phyloP scores from a whole-genome alignment of 805 yeast species.

The Yamadazyma laniorum region DNA sequence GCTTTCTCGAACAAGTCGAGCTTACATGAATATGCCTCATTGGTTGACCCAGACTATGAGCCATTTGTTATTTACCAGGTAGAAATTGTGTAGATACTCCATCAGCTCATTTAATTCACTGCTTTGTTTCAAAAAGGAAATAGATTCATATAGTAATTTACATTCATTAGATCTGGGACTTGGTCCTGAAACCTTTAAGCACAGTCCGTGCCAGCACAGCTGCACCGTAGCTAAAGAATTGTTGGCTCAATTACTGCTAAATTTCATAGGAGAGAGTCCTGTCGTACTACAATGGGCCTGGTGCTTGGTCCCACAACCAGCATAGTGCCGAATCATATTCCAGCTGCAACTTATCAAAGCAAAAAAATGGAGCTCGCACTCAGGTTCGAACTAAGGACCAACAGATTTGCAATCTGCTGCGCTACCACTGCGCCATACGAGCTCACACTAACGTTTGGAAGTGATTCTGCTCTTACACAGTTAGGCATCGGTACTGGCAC shows the following conservation, averaged over 20 bases:
- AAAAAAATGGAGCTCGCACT: slow-evolving; percentile 68
- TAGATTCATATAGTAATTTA: neutral
- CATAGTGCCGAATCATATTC: no score
- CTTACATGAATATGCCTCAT: slow-evolving; percentile 82
- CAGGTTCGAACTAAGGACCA: slow-evolving; percentile 98
- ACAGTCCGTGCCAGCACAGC: no score
- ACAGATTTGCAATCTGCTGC: slow-evolving; percentile 99
- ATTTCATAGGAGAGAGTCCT: no score
- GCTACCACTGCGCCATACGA: slow-evolving; percentile 96
- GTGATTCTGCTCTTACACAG: no score
- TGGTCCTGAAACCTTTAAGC: no score
- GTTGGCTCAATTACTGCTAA: no score
- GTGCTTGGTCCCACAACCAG: no score
- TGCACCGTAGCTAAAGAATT: no score
- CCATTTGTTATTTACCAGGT: slow-evolving; percentile 84
- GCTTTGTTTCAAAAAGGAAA: neutral
- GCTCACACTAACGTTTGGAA: slow-evolving; percentile 13
- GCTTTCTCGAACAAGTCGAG: slow-evolving; percentile 73
- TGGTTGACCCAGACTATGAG: slow-evolving; percentile 93
- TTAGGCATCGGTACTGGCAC: no score
- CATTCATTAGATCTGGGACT: neutral
- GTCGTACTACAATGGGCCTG: no score
- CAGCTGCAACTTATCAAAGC: no score
- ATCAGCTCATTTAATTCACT: neutral
- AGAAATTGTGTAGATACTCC: slow-evolving; percentile 26